phyloP scores from a whole-genome alignment of 2,329 filamentous ascomycete genomes.

The Sclerotinia trifoliorum region DNA sequence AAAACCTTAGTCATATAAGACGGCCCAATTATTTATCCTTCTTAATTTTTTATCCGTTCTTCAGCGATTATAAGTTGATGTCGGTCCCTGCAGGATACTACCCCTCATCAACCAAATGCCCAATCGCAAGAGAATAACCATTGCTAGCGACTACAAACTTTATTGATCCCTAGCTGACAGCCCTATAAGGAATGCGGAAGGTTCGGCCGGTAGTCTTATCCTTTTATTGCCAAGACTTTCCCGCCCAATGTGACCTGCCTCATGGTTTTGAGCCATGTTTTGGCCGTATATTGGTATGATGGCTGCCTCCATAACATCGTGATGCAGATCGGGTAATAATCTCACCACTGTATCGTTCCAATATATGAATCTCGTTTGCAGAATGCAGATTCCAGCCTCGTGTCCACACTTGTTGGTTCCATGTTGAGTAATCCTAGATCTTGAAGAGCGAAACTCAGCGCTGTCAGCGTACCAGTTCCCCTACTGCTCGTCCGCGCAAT shows the following conservation, averaged over 20 bases:
- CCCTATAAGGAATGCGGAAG: background rate
- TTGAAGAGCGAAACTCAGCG: background rate
- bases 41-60: background rate
- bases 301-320: background rate
- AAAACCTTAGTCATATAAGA: background rate
- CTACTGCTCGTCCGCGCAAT: background rate
- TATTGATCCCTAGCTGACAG: background rate
- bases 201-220: background rate
- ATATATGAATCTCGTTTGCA: background rate
- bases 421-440: background rate
- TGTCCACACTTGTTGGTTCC: constrained; percentile 8
- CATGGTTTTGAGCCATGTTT: background rate
- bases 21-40: background rate
- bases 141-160: background rate
- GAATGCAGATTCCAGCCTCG: background rate
- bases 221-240: background rate
- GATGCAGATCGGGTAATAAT: background rate
- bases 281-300: background rate
- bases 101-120: background rate
- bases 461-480: background rate
- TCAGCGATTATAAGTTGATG: background rate
- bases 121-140: background rate
- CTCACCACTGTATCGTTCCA: background rate
- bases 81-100: background rate
- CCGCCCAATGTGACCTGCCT: background rate